Evolutionary conservation across 768 basidiomycete species (phyloP).

Genomic region (Paxillus involutus): DNA sequence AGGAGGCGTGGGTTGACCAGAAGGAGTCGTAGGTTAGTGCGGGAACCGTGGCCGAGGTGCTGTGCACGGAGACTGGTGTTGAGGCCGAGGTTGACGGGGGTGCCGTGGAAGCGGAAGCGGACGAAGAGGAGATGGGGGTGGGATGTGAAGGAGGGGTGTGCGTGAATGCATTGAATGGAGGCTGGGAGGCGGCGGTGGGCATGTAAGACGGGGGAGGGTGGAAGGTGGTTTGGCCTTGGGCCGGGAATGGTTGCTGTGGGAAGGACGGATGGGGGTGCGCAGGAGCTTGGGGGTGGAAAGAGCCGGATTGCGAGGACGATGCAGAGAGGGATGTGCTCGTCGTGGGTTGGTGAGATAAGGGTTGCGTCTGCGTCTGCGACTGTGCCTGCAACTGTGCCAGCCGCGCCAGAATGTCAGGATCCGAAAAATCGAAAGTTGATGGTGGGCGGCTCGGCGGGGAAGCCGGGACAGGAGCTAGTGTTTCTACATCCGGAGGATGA

Average conservation of each 20-base stretch:
- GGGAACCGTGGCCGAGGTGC: constrained; percentile 11
- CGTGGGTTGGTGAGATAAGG: constrained; percentile 1
- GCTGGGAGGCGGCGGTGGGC: background rate
- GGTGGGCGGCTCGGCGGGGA: background rate
- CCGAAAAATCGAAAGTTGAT: constrained; percentile 18
- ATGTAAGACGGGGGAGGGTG: background rate
- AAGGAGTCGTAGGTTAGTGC: constrained; percentile 61
- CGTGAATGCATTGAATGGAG: background rate
- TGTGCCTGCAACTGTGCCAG: constrained; percentile 26
- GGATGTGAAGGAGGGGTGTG: background rate
- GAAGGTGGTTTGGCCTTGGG: constrained; percentile 13
- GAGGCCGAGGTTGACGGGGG: constrained; percentile 1
- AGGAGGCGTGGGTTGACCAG: constrained; percentile 54
- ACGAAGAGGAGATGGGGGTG: background rate
- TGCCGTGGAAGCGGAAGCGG: background rate
- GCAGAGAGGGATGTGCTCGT: background rate
- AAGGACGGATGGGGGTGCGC: constrained; percentile 1
- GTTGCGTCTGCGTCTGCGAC: constrained; percentile 2
- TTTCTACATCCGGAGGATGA: background rate
- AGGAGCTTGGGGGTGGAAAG: background rate
- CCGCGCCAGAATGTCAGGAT: constrained; percentile 23
- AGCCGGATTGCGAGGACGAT: background rate
- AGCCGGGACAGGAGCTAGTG: background rate
- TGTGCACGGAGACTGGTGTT: background rate
- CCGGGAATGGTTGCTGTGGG: background rate